Base-by-base conservation (phyloP, 208 protist genomes). In the Trypanosoma vivax region DNA sequence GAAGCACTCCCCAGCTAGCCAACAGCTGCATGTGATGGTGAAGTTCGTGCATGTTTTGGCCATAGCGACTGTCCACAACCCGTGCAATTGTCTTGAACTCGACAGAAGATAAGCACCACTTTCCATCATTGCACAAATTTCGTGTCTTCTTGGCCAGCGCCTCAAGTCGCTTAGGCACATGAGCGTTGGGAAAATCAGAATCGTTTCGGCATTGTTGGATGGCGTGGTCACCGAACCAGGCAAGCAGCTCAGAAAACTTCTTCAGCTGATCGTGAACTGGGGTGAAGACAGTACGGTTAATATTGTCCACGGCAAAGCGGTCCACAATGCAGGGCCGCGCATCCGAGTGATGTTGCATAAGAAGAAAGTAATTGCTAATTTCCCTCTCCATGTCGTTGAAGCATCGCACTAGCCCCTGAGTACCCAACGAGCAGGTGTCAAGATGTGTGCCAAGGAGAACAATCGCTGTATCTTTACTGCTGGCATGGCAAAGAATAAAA, bases 11-110 rank as follows among this genome's bases (percentile, higher is more conserved):
- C 70, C 78, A 86, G 39, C 74, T 71, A 0, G 52, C 30, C 16
- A 92, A 62, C 18, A 92, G 70, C 49, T 92, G 78, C 35, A 80
- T 85, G 60, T 92, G 84, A 1, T 37, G 42, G 30, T 80, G 77
- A 14, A 92, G 65, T 18, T 72, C 58, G 16, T 76, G 65, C 23
- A 60, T 33, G n/a, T 60, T 60, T 1, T 31, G 18, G 21, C 70
- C 50, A 47, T 88, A 84, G 11, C 65, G 50, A 6, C 51, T 33
- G 47, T 81, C 74, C 18, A 87, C 64, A 14, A 48, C 48, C 28
- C 54, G 61, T 0, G 78, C 79, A 27, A 83, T 67, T 5, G 47
- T 19, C 43, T 81, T 81, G 64, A 87, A 92, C 11, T 85, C 80
- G 4, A 57, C 37, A 13, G 73, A 52, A 21, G 76, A 62, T 18